These are phyloP conservation scores for Coniochaeta pulveracea DNA, from an alignment of 2,329 filamentous ascomycete species.

Conservation along the genomic window DNA sequence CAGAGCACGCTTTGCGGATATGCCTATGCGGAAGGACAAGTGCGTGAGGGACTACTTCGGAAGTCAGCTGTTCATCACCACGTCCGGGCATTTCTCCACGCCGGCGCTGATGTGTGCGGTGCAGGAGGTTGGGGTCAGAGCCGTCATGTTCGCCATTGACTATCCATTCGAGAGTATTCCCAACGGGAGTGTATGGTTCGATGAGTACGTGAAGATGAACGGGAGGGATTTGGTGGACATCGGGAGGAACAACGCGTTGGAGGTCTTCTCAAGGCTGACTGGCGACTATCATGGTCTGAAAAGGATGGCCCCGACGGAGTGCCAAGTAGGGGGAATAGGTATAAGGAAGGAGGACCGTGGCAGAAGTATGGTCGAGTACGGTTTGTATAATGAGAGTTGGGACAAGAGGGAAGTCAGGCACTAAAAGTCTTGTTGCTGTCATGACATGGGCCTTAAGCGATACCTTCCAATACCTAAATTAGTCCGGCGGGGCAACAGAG, in stretches of 20 bases:
- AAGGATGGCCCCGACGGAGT: slow-evolving; percentile 9
- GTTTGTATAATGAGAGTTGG: slow-evolving; percentile 12
- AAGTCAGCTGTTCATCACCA: slow-evolving; percentile 14
- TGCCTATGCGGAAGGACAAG: slow-evolving; percentile 12
- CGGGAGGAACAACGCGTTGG: slow-evolving; percentile 13
- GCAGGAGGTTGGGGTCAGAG: slow-evolving; percentile 11
- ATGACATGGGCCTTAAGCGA: no score
- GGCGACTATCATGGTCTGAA: slow-evolving; percentile 8
- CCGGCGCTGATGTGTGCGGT: slow-evolving; percentile 13
- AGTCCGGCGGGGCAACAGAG: no score
- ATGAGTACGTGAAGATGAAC: slow-evolving; percentile 11
- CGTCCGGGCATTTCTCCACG: slow-evolving; percentile 15
- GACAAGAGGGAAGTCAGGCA: slow-evolving; percentile 6
- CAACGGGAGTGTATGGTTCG: slow-evolving; percentile 14
- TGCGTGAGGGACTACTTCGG: slow-evolving; percentile 14
- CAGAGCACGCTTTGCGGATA: slow-evolving; percentile 10
- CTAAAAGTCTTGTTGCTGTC: background rate
- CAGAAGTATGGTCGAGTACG: slow-evolving; percentile 9
- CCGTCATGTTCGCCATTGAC: slow-evolving; percentile 15
- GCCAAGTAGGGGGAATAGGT: slow-evolving; percentile 11
- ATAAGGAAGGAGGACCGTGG: slow-evolving; percentile 6
- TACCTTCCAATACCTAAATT: slow-evolving; percentile 5
- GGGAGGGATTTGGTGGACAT: slow-evolving; percentile 12
- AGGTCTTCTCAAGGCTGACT: slow-evolving; percentile 10
- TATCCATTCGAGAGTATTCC: slow-evolving; percentile 16